phyloP scores from a whole-genome alignment of 768 basidiomycete genomes.

The Phlebiopsis flavidoalba region DNA sequence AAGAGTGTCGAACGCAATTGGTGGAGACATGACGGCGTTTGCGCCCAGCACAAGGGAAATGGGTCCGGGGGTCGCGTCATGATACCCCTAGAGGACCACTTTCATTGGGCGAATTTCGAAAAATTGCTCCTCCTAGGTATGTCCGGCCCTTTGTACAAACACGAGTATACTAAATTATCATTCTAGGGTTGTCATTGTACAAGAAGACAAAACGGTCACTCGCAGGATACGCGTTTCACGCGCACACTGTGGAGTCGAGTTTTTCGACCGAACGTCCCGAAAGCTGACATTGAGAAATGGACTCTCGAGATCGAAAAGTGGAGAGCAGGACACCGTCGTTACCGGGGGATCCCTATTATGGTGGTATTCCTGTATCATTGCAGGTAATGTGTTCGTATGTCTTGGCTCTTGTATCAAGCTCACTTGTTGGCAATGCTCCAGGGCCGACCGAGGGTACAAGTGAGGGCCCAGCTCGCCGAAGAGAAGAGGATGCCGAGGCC shows the following conservation, averaged over 20 bases:
- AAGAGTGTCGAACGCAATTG: slow-evolving; percentile 34
- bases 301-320: neutral
- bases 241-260: neutral
- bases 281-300: slow-evolving; percentile 15
- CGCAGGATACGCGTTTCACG: neutral
- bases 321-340: too few species aligned
- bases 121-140: slow-evolving; percentile 26
- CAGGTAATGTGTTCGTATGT: too few species aligned
- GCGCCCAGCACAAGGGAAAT: slow-evolving; percentile 32
- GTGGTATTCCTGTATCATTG: too few species aligned
- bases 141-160: neutral
- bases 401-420: too few species aligned
- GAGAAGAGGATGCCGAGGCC: slow-evolving; percentile 14
- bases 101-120: slow-evolving; percentile 32
- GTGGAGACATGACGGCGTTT: slow-evolving; percentile 27
- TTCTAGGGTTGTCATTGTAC: neutral
- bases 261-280: neutral
- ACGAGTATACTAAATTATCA: too few species aligned
- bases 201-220: neutral
- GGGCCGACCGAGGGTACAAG: slow-evolving; percentile 5
- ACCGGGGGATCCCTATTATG: slow-evolving; percentile 19
- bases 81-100: slow-evolving; percentile 34
- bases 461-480: slow-evolving; percentile 14
- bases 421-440: too few species aligned
- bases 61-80: slow-evolving; percentile 25